Conservation (phyloP, 2,329 filamentous ascomycete species). For the Fusarium subglutinans region DNA sequence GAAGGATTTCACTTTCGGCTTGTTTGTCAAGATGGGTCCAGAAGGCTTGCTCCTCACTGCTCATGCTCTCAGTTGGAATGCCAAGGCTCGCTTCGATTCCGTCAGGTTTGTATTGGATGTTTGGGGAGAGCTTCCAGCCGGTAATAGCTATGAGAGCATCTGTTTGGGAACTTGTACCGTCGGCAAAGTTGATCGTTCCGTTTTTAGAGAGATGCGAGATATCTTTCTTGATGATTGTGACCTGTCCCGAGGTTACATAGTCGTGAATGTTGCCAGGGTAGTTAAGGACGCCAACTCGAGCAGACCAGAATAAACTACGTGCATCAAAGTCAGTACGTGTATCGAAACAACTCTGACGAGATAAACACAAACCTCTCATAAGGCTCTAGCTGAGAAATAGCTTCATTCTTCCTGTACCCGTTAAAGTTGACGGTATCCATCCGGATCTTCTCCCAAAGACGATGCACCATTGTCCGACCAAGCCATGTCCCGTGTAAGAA, state of each 20-base stretch:
- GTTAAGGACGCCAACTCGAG: not conserved
- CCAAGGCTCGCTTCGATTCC: not conserved
- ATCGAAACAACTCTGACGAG: rapidly evolving
- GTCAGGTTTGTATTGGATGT: not conserved
- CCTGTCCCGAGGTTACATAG: not conserved
- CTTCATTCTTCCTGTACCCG: not conserved
- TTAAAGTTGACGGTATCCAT: not conserved
- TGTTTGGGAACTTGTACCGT: not conserved
- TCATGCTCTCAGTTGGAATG: not conserved
- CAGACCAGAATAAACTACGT: not conserved
- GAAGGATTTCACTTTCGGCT: not conserved
- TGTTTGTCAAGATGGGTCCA: not conserved
- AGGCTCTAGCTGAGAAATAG: rapidly evolving
- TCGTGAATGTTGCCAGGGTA: not conserved
- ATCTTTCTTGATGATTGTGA: not conserved
- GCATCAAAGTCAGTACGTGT: not conserved
- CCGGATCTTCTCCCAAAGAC: not conserved
- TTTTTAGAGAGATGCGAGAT: rapidly evolving
- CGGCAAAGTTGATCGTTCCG: not conserved
- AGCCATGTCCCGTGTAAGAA: not conserved
- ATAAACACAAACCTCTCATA: not conserved
- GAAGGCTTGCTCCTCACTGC: not conserved
- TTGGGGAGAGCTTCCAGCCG: not conserved
- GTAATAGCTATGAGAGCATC: not conserved
- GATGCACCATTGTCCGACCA: not conserved